phyloP scores from a whole-genome alignment of 2,329 filamentous ascomycete genomes.

The Acrocalymma vagum region DNA sequence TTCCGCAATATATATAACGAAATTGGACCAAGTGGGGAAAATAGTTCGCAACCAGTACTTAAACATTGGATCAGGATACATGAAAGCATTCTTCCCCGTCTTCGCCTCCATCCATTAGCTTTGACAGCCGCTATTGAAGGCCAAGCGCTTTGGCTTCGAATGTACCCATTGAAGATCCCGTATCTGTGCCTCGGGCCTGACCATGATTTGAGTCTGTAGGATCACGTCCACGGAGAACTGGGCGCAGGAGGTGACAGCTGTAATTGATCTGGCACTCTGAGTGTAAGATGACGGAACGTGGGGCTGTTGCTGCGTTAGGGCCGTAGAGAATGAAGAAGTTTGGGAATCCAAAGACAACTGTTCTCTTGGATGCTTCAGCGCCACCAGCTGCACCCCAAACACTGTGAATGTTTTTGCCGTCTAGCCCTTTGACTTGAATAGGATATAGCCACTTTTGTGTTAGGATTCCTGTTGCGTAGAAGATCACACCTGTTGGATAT shows the following conservation, averaged over 20 bases:
- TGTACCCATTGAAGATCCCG: constrained; percentile 3
- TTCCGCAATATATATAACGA: background rate
- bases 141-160: background rate
- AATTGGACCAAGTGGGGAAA: constrained; percentile 4
- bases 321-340: background rate
- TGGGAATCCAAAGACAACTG: background rate
- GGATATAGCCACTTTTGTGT: no score
- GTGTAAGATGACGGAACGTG: constrained; percentile 4
- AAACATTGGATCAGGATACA: constrained; percentile 5
- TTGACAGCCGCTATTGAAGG: constrained; percentile 6
- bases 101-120: constrained; percentile 7
- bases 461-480: no score
- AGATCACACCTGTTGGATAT: no score
- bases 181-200: constrained; percentile 2
- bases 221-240: constrained; percentile 1
- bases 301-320: no score
- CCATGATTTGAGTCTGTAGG: constrained; percentile 4
- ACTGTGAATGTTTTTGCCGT: no score
- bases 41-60: constrained; percentile 5
- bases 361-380: background rate
- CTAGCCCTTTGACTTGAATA: no score
- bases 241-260: constrained; percentile 1
- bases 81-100: constrained; percentile 5
- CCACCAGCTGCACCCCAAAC: background rate
- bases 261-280: constrained; percentile 8